Evolutionary conservation across 2,329 filamentous ascomycete genomes (phyloP).

Genomic region (Fusarium domesticum): DNA sequence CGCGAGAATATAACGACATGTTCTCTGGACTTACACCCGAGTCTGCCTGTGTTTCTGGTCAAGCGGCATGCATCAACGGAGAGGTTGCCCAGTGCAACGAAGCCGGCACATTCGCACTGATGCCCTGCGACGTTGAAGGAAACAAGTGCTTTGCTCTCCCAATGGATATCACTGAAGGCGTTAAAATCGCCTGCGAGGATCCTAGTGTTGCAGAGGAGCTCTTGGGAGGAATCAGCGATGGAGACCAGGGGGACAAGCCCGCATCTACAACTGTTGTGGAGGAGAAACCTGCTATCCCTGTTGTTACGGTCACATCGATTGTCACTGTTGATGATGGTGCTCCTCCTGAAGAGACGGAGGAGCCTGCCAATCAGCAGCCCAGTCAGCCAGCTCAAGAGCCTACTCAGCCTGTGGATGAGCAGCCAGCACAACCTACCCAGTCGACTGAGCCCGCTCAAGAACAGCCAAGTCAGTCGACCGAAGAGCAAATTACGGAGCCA

Average conservation of each 20-base stretch:
- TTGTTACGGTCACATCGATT: conserved; percentile 32
- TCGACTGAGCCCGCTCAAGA: conserved; percentile 1
- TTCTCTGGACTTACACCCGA: conserved; percentile 44
- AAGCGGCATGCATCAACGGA: conserved; percentile 53
- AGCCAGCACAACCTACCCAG: conserved; percentile 3
- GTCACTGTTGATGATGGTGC: conserved; percentile 30
- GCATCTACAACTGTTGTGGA: conserved; percentile 12
- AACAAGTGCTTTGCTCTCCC: conserved; percentile 54
- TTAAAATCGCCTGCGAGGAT: conserved; percentile 48
- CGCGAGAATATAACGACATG: conserved; percentile 45
- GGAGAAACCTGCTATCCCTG: conserved; percentile 16
- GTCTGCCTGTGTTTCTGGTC: conserved; percentile 45
- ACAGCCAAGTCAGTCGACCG: conserved; percentile 6
- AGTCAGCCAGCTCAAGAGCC: conserved; percentile 1
- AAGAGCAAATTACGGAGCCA: conserved; percentile 4
- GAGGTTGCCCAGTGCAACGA: conserved; percentile 46
- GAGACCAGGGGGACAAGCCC: conserved; percentile 8
- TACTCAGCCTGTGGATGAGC: conserved; percentile 1
- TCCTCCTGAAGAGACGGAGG: conserved; percentile 8
- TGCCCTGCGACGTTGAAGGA: conserved; percentile 25
- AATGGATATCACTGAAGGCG: conserved; percentile 42
- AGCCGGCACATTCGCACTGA: conserved; percentile 42
- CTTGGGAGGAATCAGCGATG: conserved; percentile 34
- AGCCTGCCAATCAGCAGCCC: conserved; percentile 7
- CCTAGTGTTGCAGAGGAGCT: conserved; percentile 39